Evolutionary conservation across 805 yeast genomes (phyloP).

Genomic region (Ogataea allantospora): DNA sequence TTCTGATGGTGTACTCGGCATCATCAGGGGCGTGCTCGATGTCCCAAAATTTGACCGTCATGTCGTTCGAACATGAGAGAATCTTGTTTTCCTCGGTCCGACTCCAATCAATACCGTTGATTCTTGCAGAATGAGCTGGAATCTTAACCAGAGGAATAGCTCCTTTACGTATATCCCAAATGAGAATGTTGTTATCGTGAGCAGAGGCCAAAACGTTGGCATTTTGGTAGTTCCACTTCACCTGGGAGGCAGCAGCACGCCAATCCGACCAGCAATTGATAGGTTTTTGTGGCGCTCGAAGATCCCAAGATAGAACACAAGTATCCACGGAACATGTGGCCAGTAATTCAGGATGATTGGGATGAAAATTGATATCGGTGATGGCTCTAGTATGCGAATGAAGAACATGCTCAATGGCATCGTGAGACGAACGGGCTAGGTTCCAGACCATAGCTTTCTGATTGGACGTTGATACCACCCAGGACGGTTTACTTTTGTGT

Average conservation of each 20-base stretch:
- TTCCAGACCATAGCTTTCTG: constrained; percentile 97
- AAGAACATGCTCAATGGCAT: constrained; percentile 81
- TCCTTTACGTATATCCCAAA: constrained; percentile 90
- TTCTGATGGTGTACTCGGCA: constrained; percentile 58
- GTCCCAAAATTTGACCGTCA: constrained; percentile 82
- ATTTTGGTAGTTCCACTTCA: constrained; percentile 83
- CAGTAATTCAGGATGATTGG: constrained; percentile 76
- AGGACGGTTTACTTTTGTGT: constrained; percentile 75
- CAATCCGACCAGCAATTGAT: constrained; percentile 85
- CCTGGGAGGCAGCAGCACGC: constrained; percentile 93
- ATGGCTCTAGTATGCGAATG: constrained; percentile 93
- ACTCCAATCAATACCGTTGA: constrained; percentile 87
- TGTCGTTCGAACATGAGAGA: constrained; percentile 84
- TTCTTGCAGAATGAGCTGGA: constrained; percentile 77
- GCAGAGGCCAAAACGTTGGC: constrained; percentile 79
- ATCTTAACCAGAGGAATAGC: constrained; percentile 68
- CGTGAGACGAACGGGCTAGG: constrained; percentile 54
- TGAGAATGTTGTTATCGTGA: constrained; percentile 73
- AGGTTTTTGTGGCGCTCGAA: constrained; percentile 75
- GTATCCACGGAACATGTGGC: constrained; percentile 96
- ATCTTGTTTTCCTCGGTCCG: constrained; percentile 56
- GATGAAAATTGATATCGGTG: constrained; percentile 92
- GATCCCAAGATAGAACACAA: constrained; percentile 85
- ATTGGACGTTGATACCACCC: constrained; percentile 93
- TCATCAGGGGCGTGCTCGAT: constrained; percentile 38